These are phyloP conservation scores for Paraleonurus japonicus DNA, from an alignment of 257 asterid genomes.

Conservation along the genomic window DNA sequence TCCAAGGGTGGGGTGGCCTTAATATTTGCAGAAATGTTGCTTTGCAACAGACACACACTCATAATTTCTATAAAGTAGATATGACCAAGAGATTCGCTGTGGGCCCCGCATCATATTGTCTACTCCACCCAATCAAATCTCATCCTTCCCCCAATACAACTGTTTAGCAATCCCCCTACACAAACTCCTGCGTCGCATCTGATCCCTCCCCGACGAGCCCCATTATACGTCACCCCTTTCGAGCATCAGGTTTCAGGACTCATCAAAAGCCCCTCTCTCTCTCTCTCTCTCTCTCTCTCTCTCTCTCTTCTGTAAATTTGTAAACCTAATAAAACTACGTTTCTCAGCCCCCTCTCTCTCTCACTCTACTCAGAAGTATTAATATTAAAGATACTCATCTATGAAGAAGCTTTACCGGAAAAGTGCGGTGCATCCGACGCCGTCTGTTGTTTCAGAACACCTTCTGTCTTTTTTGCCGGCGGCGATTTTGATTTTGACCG, in stretches of 20 bases:
- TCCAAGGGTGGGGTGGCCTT: slow-evolving; percentile 13
- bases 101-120: slow-evolving; percentile 26
- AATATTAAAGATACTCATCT: slow-evolving; percentile 6
- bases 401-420: slow-evolving; percentile 69
- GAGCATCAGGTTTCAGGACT: slow-evolving; percentile 27
- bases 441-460: slow-evolving; percentile 58
- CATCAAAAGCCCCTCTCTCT: slow-evolving; percentile 25
- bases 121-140: slow-evolving; percentile 36
- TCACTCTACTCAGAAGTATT: slow-evolving; percentile 3
- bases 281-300: neutral
- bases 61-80: slow-evolving; percentile 45
- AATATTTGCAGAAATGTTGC: slow-evolving; percentile 30
- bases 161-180: slow-evolving; percentile 27
- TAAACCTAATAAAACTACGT: slow-evolving; percentile 30
- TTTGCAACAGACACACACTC: slow-evolving; percentile 34
- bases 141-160: slow-evolving; percentile 24
- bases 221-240: slow-evolving; percentile 36
- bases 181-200: slow-evolving; percentile 38
- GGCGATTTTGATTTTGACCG: slow-evolving; percentile 52
- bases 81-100: slow-evolving; percentile 38
- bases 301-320: slow-evolving; percentile 14
- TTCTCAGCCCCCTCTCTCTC: slow-evolving; percentile 22
- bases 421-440: slow-evolving; percentile 66
- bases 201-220: slow-evolving; percentile 30
- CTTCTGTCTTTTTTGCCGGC: slow-evolving; percentile 64